These are phyloP conservation scores for Microdochium nivale DNA, from an alignment of 2,329 filamentous ascomycete species.

Conservation along the genomic window DNA sequence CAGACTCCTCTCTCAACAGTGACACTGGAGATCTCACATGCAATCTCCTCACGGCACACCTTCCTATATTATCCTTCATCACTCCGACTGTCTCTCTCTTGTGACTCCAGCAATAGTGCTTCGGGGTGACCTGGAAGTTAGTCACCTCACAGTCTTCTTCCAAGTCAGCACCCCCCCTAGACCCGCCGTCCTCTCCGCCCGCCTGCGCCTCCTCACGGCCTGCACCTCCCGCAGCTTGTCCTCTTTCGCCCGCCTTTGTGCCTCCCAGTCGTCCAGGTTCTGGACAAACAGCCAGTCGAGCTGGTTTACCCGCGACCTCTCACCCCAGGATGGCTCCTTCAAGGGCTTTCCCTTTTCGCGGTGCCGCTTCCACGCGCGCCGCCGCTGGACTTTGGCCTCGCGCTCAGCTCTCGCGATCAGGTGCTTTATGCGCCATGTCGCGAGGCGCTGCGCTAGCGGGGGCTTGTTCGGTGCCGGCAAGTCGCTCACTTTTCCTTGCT, in stretches of 20 bases:
- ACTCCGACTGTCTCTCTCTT: too few species aligned
- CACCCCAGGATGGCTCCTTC: constrained; percentile 5
- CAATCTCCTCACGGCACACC: too few species aligned
- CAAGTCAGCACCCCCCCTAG: not conserved
- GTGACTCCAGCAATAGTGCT: too few species aligned
- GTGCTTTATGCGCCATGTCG: constrained; percentile 15
- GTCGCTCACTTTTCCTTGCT: too few species aligned
- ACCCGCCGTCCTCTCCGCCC: not conserved
- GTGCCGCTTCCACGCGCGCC: constrained; percentile 15
- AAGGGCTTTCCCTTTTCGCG: constrained; percentile 12
- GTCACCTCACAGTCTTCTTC: not conserved
- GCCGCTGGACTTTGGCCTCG: constrained; percentile 9
- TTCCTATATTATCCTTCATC: too few species aligned
- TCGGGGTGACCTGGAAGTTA: too few species aligned
- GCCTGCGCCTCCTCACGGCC: constrained; percentile 5
- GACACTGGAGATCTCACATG: too few species aligned
- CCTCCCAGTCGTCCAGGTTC: constrained; percentile 11
- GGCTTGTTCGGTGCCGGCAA: constrained; percentile 3
- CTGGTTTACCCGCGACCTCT: constrained; percentile 5
- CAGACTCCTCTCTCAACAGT: too few species aligned
- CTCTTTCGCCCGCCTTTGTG: constrained; percentile 7
- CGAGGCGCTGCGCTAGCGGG: constrained; percentile 12
- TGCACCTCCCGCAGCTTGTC: constrained; percentile 2
- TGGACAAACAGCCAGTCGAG: constrained; percentile 11
- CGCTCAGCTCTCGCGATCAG: constrained; percentile 11